A percentile compares a stretch with the other conserved stretches of the same genome.
Conservation (phyloP, 768 basidiomycete genomes). For the Tephrocybe sp. region DNA sequence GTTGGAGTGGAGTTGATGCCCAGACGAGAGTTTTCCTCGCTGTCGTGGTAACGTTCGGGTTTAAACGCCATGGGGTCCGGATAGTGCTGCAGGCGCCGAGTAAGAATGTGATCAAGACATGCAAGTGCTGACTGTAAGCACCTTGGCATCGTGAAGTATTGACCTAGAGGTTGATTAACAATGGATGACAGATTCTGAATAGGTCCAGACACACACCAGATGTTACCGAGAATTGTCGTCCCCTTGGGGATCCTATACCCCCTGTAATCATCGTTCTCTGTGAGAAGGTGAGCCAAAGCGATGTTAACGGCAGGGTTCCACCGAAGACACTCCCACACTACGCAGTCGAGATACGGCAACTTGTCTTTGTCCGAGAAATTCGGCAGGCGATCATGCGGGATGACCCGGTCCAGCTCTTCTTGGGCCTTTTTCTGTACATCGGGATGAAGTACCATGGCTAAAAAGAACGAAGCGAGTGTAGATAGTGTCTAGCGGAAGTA, state of each 20-base stretch:
- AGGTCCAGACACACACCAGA: constrained; percentile 5
- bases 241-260: constrained; percentile 17
- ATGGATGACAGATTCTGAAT: neutral
- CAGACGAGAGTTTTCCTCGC: neutral
- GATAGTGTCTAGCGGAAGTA: constrained; percentile 31
- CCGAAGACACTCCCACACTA: constrained; percentile 36
- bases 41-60: constrained; percentile 11
- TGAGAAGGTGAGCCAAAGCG: constrained; percentile 9
- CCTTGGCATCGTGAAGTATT: constrained; percentile 8
- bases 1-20: constrained; percentile 5
- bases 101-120: neutral
- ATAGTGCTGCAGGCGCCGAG: constrained; percentile 6
- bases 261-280: constrained; percentile 11
- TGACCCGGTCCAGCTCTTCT: constrained; percentile 36
- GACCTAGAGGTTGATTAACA: neutral
- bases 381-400: constrained; percentile 38
- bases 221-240: constrained; percentile 13
- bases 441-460: constrained; percentile 38
- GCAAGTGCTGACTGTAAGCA: neutral
- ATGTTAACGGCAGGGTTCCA: constrained; percentile 26
- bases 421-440: constrained; percentile 38
- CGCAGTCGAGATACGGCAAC: constrained; percentile 36
- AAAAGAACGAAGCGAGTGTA: constrained; percentile 31
- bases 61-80: constrained; percentile 11
- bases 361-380: constrained; percentile 34